Conservation (phyloP, 345 rosid species). For the Eutrema japonicum region DNA sequence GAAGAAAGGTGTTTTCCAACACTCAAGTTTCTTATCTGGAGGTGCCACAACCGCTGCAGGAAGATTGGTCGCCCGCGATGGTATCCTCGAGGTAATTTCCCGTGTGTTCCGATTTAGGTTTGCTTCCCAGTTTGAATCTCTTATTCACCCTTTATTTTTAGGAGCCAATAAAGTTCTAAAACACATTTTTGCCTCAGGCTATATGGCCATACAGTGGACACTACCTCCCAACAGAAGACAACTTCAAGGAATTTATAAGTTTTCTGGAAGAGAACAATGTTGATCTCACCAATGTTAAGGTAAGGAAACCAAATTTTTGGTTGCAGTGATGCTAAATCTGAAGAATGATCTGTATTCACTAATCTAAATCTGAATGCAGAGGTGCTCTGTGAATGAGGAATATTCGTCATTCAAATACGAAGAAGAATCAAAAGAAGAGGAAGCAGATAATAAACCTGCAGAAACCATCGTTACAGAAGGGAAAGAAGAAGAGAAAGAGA, state of each 20-base stretch:
- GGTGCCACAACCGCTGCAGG: conserved; percentile 75
- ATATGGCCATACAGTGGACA: conserved; percentile 80
- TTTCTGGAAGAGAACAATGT: conserved; percentile 63
- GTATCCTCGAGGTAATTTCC: conserved; percentile 56
- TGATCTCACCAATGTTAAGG: conserved; percentile 66
- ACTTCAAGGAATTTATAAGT: conserved; percentile 56
- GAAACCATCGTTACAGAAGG: conserved; percentile 22
- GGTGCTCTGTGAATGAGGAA: conserved; percentile 60
- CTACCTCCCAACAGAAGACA: conserved; percentile 70
- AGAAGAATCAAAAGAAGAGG: conserved; percentile 37
- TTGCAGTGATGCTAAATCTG: background rate
- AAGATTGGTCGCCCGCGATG: conserved; percentile 58
- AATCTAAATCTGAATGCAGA: conserved; percentile 45
- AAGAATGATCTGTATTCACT: conserved; percentile 18
- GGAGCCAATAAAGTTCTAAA: background rate
- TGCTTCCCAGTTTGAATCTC: background rate
- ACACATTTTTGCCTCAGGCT: conserved; percentile 45
- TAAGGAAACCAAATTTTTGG: conserved; percentile 16
- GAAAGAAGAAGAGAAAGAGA: conserved; percentile 33
- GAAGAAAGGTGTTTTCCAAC: conserved; percentile 68
- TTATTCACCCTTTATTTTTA: background rate
- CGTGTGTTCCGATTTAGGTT: background rate
- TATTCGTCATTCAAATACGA: conserved; percentile 46
- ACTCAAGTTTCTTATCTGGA: conserved; percentile 71
- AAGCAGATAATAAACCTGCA: conserved; percentile 18